phyloP scores from a whole-genome alignment of 2,329 filamentous ascomycete genomes.

The Plectosphaerella sp. region DNA sequence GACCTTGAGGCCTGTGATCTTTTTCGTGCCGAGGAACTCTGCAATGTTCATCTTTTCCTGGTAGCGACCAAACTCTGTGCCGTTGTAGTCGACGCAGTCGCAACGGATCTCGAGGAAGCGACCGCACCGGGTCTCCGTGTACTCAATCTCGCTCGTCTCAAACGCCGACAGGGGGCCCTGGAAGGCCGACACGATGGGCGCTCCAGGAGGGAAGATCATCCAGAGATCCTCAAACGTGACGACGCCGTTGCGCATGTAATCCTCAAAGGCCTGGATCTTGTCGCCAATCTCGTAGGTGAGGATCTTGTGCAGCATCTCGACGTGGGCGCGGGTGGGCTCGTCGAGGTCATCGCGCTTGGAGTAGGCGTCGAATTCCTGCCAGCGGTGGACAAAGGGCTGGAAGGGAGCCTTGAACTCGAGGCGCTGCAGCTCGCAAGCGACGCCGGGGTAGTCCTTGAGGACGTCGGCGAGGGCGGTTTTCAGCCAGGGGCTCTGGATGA shows the following conservation, averaged over 20 bases:
- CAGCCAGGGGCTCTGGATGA: conserved; percentile 59
- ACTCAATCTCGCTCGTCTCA: conserved; percentile 30
- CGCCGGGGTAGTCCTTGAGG: conserved; percentile 53
- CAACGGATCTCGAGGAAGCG: conserved; percentile 32
- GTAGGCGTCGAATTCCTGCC: conserved; percentile 42
- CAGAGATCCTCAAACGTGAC: conserved; percentile 49
- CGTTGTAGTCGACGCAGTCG: conserved; percentile 43
- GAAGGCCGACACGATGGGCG: conserved; percentile 31
- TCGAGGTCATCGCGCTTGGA: conserved; percentile 37
- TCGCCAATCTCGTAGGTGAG: conserved; percentile 47
- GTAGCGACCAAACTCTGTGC: conserved; percentile 38
- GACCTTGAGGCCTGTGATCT: conserved; percentile 36
- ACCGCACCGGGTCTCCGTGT: conserved; percentile 30
- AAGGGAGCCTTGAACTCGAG: conserved; percentile 59
- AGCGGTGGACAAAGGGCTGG: conserved; percentile 62
- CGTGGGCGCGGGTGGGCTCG: conserved; percentile 37
- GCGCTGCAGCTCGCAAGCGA: conserved; percentile 54
- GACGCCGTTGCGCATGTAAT: conserved; percentile 48
- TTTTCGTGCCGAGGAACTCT: conserved; percentile 37
- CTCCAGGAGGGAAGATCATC: conserved; percentile 48
- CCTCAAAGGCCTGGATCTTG: conserved; percentile 42
- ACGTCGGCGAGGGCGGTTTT: conserved; percentile 52
- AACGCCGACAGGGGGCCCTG: conserved; percentile 34
- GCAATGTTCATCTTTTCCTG: conserved; percentile 27
- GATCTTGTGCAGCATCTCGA: conserved; percentile 40